Base-by-base conservation (phyloP, 441 rosid species). In the Erysimum cheiri region DNA sequence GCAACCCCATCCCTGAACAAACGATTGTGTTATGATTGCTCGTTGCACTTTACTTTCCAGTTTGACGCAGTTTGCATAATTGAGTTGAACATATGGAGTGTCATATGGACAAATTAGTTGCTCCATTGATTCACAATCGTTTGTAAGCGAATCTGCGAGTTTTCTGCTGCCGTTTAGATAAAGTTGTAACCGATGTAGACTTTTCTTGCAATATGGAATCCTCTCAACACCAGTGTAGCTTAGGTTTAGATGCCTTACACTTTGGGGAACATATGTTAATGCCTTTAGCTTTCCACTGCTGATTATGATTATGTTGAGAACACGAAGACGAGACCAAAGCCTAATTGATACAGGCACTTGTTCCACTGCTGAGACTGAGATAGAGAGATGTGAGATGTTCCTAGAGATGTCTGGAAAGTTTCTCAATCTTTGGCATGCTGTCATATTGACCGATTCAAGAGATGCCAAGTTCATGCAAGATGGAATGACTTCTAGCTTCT, bases 401-500 rank as follows among this genome's bases (percentile, higher is more conserved):
- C 13, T 47, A 63, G 68, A 47, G n/a, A 64, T 48, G n/a, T 48
- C 57, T 19, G 57, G 46, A 48, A 64, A 64, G 44, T 32, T 64
- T 64, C 33, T 64, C 22, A 64, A 48, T 33, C 57, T 47, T 33
- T 63, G 46, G 44, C 57, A 64, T 48, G 33, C 57, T 4, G 22
- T 19, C 35, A 64, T 48, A 48, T 48, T 26, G n/a, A 64, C 57
- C 3, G 46, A 48, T 13, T 48, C 46, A 48, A 64, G 57, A 64
- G 68, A 64, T 22, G 68, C 68, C 22, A 64, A 64, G 24, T 64
- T 64, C 68, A 64, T 64, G 57, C 5, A 22, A 12, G 56, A 14
- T 63, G 56, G 68, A 22, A 63, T 48, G 68, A 64, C 46, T 64
- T 48, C 44, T 48, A 64, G 35, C 33, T 48, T 63, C 8, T 32